Evolutionary conservation across 257 asterid genomes (phyloP), one percentile per base, ranked within the genome.

Genomic region (Nicotiana paniculata): DNA sequence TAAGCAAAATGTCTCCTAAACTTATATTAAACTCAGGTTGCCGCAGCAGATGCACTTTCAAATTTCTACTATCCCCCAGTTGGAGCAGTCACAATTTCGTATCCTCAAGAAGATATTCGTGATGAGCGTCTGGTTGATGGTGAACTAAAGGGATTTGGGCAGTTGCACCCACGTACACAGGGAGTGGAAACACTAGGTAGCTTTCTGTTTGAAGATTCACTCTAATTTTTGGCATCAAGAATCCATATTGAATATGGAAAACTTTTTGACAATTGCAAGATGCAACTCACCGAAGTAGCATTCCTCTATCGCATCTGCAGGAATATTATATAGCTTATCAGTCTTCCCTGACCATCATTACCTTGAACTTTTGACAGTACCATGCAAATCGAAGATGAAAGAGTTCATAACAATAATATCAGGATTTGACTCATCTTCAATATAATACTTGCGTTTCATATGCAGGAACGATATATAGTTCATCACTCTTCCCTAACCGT

Each of bases 131-230:
- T 94, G 86, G 84, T 93, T 77, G 94, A 91, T 80, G 97, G 97
- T 88, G 96, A 93, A 85, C 91, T 96, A 9, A 94, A 91, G 90
- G 98, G 99, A 85, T 96, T 96, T 86, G 99, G 99, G 82, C 99
- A 96, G 91, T 87, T 96, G 93, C 99, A 96, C 88, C 98, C 99
- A 21, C 97, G 98, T 79, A 89, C 97, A 82, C 99, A 94, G 87
- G 98, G 97, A 83, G 97, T 96, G 77, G 98, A 94, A 90, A 96
- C 99, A 83, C 87, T 96, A 86, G 99, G 99, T 96, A 83, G n/a
- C 74, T 79, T 79, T 43, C 28, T 74, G 62, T 51, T 51, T 43
- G 46, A 21, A 13, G 77, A 48, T 13, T 9, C 63, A 4, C 46
- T 26, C 62, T 74, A 48, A 7, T 74, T 26, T 39, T 48, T 75